A percentile compares a stretch with the other conserved stretches of the same genome.
phyloP scores from a whole-genome alignment of 2,329 filamentous ascomycete species.

The Biscogniauxia sp. region DNA sequence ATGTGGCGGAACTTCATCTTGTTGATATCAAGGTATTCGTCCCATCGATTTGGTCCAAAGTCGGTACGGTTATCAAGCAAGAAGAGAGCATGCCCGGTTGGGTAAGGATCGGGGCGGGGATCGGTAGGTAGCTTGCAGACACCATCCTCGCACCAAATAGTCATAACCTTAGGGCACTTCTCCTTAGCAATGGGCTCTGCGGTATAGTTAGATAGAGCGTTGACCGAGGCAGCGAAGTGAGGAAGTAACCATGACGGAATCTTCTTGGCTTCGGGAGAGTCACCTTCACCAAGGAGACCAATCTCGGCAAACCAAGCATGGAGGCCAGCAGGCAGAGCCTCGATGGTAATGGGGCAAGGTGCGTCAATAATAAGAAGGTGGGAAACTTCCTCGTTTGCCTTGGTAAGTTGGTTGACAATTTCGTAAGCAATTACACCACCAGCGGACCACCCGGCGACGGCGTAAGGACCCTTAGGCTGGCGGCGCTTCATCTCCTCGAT shows the following conservation, averaged over 20 bases:
- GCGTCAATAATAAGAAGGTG: slow-evolving; percentile 65
- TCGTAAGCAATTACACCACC: slow-evolving; percentile 72
- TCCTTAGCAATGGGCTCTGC: slow-evolving; percentile 60
- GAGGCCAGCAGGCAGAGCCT: slow-evolving; percentile 64
- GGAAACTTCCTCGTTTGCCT: slow-evolving; percentile 55
- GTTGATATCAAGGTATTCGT: slow-evolving; percentile 58
- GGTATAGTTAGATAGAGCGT: slow-evolving; percentile 66
- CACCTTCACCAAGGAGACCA: slow-evolving; percentile 64
- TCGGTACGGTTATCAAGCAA: slow-evolving; percentile 71
- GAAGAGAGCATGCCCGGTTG: slow-evolving; percentile 63
- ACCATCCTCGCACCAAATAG: slow-evolving; percentile 72
- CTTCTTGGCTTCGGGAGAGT: slow-evolving; percentile 49
- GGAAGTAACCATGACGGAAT: slow-evolving; percentile 71
- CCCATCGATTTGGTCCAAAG: slow-evolving; percentile 69
- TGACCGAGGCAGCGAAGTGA: slow-evolving; percentile 69
- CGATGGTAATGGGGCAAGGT: slow-evolving; percentile 64
- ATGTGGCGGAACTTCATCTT: slow-evolving; percentile 66
- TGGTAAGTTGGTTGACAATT: slow-evolving; percentile 58
- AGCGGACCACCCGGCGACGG: slow-evolving; percentile 72
- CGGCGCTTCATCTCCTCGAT: slow-evolving; percentile 69
- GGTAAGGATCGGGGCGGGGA: slow-evolving; percentile 61
- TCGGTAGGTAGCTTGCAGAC: slow-evolving; percentile 67
- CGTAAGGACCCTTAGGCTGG: slow-evolving; percentile 67
- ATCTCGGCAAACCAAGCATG: slow-evolving; percentile 72
- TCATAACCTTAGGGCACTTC: slow-evolving; percentile 58